phyloP scores from a whole-genome alignment of 208 protist genomes.

The Trypanosoma caninum region DNA sequence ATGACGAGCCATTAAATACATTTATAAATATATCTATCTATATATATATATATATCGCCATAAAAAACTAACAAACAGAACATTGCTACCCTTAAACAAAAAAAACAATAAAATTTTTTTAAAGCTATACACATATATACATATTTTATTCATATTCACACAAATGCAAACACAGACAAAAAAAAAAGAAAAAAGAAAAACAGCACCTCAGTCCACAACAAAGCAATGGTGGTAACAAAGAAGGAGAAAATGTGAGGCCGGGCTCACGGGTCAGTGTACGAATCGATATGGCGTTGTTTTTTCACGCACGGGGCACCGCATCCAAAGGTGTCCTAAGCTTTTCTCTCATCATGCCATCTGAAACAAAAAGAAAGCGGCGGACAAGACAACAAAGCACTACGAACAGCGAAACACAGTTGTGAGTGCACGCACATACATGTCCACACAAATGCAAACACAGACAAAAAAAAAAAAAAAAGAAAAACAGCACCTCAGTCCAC shows the following conservation, averaged over 20 bases:
- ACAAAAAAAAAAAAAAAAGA: constrained; percentile 17
- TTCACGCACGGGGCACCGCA: constrained; percentile 15
- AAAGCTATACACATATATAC: too few relatives aligned
- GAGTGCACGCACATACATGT: not conserved
- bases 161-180: constrained; percentile 4
- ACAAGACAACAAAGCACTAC: not conserved
- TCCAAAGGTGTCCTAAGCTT: constrained; percentile 32
- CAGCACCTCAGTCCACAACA: not conserved
- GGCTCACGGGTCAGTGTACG: constrained; percentile 13
- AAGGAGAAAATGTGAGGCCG: not conserved
- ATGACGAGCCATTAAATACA: too few relatives aligned
- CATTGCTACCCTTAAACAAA: too few relatives aligned
- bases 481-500: not conserved
- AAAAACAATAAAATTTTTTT: too few relatives aligned
- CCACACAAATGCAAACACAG: not conserved
- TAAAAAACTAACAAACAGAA: too few relatives aligned
- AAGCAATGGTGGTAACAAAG: too few relatives aligned
- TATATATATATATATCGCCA: too few relatives aligned
- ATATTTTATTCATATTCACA: not conserved
- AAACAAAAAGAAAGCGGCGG: not conserved
- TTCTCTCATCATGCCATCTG: constrained; percentile 10
- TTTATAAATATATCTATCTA: not conserved
- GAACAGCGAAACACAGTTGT: not conserved
- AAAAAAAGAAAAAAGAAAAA: constrained; percentile 14
- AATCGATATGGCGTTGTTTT: constrained; percentile 20